phyloP scores from a whole-genome alignment of 768 basidiomycete species.

The Calocera viscosa region DNA sequence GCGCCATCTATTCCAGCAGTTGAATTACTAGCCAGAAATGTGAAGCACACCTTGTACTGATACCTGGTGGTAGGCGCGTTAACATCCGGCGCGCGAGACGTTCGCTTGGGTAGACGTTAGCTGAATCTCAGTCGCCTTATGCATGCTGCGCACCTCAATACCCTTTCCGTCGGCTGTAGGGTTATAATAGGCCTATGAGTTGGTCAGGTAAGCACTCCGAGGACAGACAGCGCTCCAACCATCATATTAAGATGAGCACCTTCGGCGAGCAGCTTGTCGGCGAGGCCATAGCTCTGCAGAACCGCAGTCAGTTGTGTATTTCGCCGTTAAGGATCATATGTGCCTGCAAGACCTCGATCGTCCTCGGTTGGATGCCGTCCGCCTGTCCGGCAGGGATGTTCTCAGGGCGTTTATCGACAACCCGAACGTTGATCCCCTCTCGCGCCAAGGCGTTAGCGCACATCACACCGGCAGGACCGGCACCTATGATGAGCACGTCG shows the following conservation, averaged over 20 bases:
- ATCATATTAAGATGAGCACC: conserved; percentile 59
- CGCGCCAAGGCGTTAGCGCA: conserved; percentile 49
- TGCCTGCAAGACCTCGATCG: conserved; percentile 39
- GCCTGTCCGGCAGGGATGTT: conserved; percentile 42
- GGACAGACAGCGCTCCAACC: conserved; percentile 32
- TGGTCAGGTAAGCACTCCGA: neutral
- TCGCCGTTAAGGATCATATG: neutral
- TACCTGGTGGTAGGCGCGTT: conserved; percentile 51
- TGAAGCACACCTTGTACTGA: conserved; percentile 47
- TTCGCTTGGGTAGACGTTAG: conserved; percentile 34
- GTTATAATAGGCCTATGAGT: conserved; percentile 57
- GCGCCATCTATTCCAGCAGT: conserved; percentile 2
- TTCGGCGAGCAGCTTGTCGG: conserved; percentile 47
- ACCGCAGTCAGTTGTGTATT: neutral
- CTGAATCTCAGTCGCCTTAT: too few species aligned
- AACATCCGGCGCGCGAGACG: conserved; percentile 50
- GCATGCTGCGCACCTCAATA: neutral
- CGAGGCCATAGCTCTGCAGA: conserved; percentile 56
- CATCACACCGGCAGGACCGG: conserved; percentile 45
- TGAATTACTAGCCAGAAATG: neutral
- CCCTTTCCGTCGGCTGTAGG: conserved; percentile 29
- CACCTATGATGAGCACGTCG: conserved; percentile 15
- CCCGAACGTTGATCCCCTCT: conserved; percentile 45
- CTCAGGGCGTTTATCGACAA: conserved; percentile 42
- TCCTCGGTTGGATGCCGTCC: conserved; percentile 45